A percentile compares a stretch with the other conserved stretches of the same genome.
Evolutionary conservation across 2,329 filamentous ascomycete species (phyloP).

Genomic region (Botrytis squamosa): DNA sequence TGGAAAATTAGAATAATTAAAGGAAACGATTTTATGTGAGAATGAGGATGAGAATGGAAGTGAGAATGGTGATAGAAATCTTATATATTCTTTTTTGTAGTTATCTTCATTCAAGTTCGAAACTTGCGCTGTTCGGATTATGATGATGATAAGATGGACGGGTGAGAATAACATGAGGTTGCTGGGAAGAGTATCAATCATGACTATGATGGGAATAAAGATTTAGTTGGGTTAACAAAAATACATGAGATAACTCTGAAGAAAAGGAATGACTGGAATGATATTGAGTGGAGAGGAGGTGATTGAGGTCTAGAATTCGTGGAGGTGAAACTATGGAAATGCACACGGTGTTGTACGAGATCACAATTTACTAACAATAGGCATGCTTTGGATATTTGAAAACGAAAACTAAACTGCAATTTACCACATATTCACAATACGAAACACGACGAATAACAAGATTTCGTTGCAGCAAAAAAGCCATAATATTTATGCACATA

Average conservation of each 20-base stretch:
- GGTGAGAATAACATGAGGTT: background rate
- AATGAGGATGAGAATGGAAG: background rate
- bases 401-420: background rate
- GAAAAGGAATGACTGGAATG: background rate
- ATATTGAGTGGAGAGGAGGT: background rate
- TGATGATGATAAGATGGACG: background rate
- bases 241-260: background rate
- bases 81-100: background rate
- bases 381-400: background rate
- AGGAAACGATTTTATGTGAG: background rate
- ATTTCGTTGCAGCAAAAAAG: background rate
- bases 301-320: background rate
- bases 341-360: background rate
- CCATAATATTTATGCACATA: background rate
- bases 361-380: background rate
- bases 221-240: rapidly evolving
- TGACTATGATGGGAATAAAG: background rate
- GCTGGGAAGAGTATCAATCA: background rate
- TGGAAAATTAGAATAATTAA: rapidly evolving
- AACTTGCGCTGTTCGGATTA: rapidly evolving
- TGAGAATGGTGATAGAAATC: background rate
- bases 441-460: background rate
- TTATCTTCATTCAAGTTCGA: background rate
- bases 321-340: background rate
- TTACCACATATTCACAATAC: background rate